Evolutionary conservation across 2,329 filamentous ascomycete genomes (phyloP).

Genomic region (Aspergillus puulaauensis): DNA sequence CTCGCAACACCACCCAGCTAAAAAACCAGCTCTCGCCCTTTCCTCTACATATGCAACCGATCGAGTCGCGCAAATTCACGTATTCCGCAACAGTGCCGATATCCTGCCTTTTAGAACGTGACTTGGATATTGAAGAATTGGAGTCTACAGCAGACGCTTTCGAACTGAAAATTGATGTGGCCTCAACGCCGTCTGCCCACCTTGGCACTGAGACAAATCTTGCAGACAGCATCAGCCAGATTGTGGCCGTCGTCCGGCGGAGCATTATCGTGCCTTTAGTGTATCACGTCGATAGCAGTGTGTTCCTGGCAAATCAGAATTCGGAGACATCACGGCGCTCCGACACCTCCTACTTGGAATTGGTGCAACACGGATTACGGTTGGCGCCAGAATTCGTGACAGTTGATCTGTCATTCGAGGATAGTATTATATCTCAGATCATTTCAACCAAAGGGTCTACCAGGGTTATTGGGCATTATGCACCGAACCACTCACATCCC

Average conservation of each 20-base stretch:
- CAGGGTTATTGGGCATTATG: conserved; percentile 62
- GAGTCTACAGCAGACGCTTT: conserved; percentile 68
- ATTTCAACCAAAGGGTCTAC: conserved; percentile 54
- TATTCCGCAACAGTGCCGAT: conserved; percentile 65
- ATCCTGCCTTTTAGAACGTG: conserved; percentile 53
- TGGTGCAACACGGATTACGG: conserved; percentile 60
- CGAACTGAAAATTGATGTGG: conserved; percentile 56
- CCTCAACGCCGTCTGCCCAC: conserved; percentile 27
- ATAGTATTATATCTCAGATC: conserved; percentile 52
- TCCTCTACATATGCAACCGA: conserved; percentile 61
- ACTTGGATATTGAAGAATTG: conserved; percentile 62
- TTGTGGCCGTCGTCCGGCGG: conserved; percentile 61
- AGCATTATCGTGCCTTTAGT: conserved; percentile 62
- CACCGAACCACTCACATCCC: conserved; percentile 40
- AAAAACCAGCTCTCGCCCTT: conserved; percentile 49
- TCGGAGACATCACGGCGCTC: conserved; percentile 24
- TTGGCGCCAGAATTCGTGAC: conserved; percentile 64
- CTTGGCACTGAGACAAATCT: conserved; percentile 33
- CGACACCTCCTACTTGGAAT: conserved; percentile 52
- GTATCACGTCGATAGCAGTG: conserved; percentile 48
- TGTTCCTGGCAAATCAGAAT: conserved; percentile 23
- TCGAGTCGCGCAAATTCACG: conserved; percentile 63
- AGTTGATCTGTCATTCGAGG: conserved; percentile 60
- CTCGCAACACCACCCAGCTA: conserved; percentile 36
- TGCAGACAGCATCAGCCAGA: conserved; percentile 56